Percentiles rank a stretch among this genome's conserved stretches.
phyloP scores from a whole-genome alignment of 202 grass and related monocot genomes.

The Saccharum hybrid region DNA sequence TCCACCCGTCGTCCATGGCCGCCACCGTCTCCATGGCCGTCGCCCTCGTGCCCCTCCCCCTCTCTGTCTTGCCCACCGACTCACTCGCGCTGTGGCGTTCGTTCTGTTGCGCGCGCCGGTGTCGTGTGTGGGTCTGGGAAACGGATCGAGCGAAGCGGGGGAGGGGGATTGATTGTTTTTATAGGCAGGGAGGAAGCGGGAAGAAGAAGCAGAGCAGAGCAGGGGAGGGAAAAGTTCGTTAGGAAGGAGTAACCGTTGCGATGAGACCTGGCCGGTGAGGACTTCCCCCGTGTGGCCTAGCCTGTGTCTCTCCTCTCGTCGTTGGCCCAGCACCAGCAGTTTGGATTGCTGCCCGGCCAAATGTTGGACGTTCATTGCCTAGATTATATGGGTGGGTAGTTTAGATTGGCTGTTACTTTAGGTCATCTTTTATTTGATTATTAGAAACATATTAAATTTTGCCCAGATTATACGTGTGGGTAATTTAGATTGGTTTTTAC shows the following conservation, averaged over 20 bases:
- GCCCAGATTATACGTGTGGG: no score
- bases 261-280: background rate
- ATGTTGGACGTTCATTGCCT: no score
- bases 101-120: background rate
- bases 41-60: background rate
- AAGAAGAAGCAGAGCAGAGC: background rate
- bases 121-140: background rate
- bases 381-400: no score
- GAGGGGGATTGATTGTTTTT: background rate
- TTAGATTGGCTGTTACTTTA: no score
- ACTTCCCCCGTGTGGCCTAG: background rate
- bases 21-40: slow-evolving; percentile 20
- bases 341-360: no score
- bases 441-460: no score
- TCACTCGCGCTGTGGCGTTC: background rate
- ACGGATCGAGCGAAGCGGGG: background rate
- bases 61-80: background rate
- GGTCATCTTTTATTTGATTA: no score
- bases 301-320: no score
- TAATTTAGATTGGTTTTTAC: no score
- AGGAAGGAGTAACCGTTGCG: slow-evolving; percentile 21
- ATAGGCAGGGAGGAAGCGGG: background rate
- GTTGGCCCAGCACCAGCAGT: no score
- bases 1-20: background rate
- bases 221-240: background rate